Base-by-base conservation (phyloP, 768 basidiomycete genomes). In the Mycena sanguinolenta region DNA sequence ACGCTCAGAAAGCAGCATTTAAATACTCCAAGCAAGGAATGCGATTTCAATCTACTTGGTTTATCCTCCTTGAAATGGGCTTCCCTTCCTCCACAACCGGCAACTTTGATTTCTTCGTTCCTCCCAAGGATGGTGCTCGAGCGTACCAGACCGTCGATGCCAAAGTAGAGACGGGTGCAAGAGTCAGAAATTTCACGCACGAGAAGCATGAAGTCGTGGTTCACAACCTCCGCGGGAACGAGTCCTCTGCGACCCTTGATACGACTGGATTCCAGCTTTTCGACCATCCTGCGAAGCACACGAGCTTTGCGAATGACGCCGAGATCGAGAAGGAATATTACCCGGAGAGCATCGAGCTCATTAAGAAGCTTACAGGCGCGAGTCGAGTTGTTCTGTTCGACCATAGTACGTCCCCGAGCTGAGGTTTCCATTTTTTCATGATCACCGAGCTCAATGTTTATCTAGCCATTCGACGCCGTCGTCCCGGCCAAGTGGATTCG, bases 351-450 rank as follows among this genome's bases (percentile, higher is more conserved):
- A 80, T 84, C 21, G 86, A 87, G 74, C 80, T 91, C 50, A 76
- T 91, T 50, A 91, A 91, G 81, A 77, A 86, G 67, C 63, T 88
- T 10, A 90, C 90, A 0, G 90, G 91, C 4, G 91, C 91, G 0
- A 87, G 82, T 72, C 81, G 83, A 28, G 88, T 90, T 13, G 86
- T 90, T n/a, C 61, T 91, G 17, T 92, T 92, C 72, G 90, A 91
- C 73, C 90, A 91, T 74, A 91, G 90, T 89, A 66, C 63, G 89
- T 62, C 55, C 21, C 54, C 4, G n/a, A n/a, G n/a, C n/a, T n/a
- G n/a, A 13, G 1, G 36, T 30, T 19, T 32, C 38, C 50, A 2
- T 13, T n/a, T n/a, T n/a, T n/a, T n/a, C n/a, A 34, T 53, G 14
- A 21, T 12, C 50, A 17, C 9, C 39, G 4, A 66, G 10, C 21